Conservation (phyloP, 2,329 filamentous ascomycete genomes). For the Scedosporium aurantiacum region DNA sequence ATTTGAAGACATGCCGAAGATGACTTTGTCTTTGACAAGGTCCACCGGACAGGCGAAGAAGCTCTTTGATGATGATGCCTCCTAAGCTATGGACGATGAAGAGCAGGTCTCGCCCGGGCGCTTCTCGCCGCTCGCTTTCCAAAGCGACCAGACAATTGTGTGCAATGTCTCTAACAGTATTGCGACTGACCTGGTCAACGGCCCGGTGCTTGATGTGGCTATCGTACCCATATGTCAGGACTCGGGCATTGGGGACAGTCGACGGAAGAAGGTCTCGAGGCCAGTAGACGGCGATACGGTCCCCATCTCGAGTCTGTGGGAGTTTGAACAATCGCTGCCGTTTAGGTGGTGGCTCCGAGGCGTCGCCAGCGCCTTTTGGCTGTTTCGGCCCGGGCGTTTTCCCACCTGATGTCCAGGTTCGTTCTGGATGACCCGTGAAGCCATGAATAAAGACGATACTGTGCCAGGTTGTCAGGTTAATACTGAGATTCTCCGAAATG, state of each 20-base stretch:
- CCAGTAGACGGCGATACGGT: background rate
- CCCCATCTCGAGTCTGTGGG: background rate
- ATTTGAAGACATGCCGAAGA: constrained; percentile 12
- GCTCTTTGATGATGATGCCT: constrained; percentile 22
- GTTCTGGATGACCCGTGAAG: no score
- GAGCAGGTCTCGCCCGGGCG: background rate
- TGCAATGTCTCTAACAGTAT: background rate
- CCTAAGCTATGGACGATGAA: constrained; percentile 22
- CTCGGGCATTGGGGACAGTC: background rate
- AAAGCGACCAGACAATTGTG: background rate
- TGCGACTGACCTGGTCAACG: background rate
- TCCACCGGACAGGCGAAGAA: background rate
- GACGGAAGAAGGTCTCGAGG: background rate
- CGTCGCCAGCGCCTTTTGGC: no score
- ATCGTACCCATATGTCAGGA: background rate
- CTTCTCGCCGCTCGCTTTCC: background rate
- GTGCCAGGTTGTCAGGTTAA: no score
- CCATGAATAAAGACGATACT: no score
- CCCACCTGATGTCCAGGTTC: no score
- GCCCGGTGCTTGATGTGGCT: background rate
- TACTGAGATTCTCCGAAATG: no score
- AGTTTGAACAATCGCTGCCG: background rate
- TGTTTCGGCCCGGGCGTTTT: no score
- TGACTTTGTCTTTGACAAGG: background rate
- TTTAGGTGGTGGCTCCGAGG: no score